Base-by-base conservation (phyloP, 805 yeast species). In the Candida vaughaniae region DNA sequence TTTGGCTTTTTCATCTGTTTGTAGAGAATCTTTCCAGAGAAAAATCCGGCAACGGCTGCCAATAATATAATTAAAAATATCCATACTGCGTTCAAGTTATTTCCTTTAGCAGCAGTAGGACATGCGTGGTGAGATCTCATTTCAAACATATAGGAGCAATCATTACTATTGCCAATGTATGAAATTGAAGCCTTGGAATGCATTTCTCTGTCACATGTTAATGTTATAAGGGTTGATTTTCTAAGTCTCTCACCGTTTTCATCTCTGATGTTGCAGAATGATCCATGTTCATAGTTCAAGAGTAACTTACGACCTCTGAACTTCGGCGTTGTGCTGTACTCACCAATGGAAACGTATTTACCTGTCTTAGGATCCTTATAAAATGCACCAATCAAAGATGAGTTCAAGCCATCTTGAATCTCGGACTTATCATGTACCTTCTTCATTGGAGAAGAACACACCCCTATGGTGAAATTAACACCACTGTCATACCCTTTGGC, bases 81-180 rank as follows among this genome's bases (percentile, higher is more conserved):
- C 69, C 67, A 64, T 35, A 83, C 71, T 3, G 82, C 78, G 12
- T 82, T 80, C 37, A 76, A 59, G 42, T 83, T 78, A 51, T 81
- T 82, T 9, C 72, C 76, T 48, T 79, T 75, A 35, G 81, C 79
- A 7, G 85, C 69, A 0, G 89, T 82, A 0, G 95, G 86, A 58
- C 96, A 88, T 0, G 95, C 96, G 60, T 82, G 84, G 29, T 85
- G 79, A 3, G 95, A 85, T 46, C 88, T 64, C 22, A 87, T 88
- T 53, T 88, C 96, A 56, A 88, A 88, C 52, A 82, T 76, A 57
- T 85, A 88, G 25, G 82, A 78, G 60, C 96, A 88, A 44, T 88
- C 85, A 55, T 86, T 76, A 28, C 77, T 52, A 5, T 78, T 78
- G 1, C 93, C 93, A 22, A 88, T 73, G 55, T 72, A 87, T 12